A percentile compares a stretch with the other conserved stretches of the same genome.
Evolutionary conservation across 345 rosid genomes (phyloP).

Genomic region (Linum trigynum): DNA sequence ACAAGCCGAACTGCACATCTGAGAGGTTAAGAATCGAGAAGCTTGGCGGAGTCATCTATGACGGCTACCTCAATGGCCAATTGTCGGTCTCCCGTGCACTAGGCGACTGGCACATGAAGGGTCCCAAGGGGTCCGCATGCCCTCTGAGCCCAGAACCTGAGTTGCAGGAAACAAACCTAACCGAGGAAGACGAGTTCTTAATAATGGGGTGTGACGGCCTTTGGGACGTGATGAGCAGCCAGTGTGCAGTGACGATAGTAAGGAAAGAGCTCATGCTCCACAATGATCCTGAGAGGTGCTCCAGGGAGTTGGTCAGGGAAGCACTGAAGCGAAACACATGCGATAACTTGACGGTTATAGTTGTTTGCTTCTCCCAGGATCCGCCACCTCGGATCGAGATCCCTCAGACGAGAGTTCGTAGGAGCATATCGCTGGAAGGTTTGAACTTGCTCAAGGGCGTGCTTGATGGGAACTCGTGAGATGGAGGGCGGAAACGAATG

Average conservation of each 20-base stretch:
- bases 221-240: conserved; percentile 99
- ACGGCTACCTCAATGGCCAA: conserved; percentile 94
- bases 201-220: conserved; percentile 95
- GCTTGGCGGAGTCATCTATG: conserved; percentile 84
- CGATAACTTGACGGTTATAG: conserved; percentile 77
- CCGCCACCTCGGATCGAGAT: conserved; percentile 84
- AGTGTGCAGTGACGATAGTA: conserved; percentile 73
- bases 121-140: conserved; percentile 74
- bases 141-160: conserved; percentile 92
- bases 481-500: neutral
- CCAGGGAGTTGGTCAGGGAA: conserved; percentile 80
- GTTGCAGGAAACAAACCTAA: conserved; percentile 52
- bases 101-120: conserved; percentile 99
- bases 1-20: conserved; percentile 67
- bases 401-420: conserved; percentile 47
- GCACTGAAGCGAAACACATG: conserved; percentile 71
- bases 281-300: conserved; percentile 92
- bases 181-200: conserved; percentile 91
- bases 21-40: conserved; percentile 81
- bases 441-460: conserved; percentile 73
- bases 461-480: conserved; percentile 55
- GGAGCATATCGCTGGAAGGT: conserved; percentile 89
- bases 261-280: conserved; percentile 87
- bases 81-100: conserved; percentile 94
- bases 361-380: conserved; percentile 68